A percentile compares a stretch with the other conserved stretches of the same genome.
phyloP scores from a whole-genome alignment of 169 alveolate species.

The Perkinsus marinus region DNA sequence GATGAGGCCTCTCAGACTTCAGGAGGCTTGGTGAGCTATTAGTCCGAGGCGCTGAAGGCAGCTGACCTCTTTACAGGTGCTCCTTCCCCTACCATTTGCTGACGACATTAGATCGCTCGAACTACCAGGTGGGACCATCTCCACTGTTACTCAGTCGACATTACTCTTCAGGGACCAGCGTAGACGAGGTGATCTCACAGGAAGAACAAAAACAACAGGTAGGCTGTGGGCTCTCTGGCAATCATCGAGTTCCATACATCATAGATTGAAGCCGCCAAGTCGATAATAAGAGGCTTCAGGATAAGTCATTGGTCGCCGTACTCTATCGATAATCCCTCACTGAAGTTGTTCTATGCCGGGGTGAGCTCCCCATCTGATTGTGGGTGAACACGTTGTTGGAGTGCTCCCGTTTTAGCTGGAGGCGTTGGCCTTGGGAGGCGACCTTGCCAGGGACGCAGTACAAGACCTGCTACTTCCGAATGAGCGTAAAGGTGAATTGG shows the following conservation, averaged over 20 bases:
- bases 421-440: background rate
- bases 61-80: background rate
- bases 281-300: background rate
- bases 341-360: background rate
- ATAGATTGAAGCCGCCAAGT: background rate
- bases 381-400: too few relatives aligned
- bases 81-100: background rate
- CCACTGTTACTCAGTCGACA: background rate
- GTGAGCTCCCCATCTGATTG: too few relatives aligned
- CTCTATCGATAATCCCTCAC: background rate
- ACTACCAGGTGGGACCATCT: background rate
- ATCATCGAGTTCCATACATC: background rate
- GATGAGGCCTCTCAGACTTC: background rate
- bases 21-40: background rate
- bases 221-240: background rate
- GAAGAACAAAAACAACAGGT: background rate
- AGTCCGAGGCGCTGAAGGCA: background rate
- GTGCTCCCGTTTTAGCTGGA: background rate
- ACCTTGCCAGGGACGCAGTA: background rate
- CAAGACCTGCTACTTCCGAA: background rate
- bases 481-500: background rate
- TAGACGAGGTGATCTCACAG: background rate
- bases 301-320: background rate
- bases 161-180: background rate
- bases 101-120: background rate